These are phyloP conservation scores for Mycena galericulata DNA, from an alignment of 768 basidiomycete species.

Conservation along the genomic window DNA sequence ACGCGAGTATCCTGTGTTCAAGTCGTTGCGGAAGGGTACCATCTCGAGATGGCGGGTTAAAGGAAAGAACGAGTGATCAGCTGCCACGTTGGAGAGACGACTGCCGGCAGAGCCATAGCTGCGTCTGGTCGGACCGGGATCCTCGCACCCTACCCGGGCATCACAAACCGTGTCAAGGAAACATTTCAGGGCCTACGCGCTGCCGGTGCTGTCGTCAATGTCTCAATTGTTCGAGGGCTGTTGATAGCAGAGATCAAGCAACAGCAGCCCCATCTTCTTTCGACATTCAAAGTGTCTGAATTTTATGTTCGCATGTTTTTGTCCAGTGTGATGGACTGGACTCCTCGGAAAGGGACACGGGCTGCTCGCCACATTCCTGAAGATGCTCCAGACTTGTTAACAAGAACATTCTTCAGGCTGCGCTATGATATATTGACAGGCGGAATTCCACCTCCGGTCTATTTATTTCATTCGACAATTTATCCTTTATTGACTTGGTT, in stretches of 20 bases:
- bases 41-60: conserved; percentile 14
- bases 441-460: conserved; percentile 1
- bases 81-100: neutral
- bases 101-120: neutral
- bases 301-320: conserved; percentile 16
- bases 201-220: conserved; percentile 12
- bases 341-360: conserved; percentile 10
- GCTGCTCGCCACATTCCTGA: conserved; percentile 23
- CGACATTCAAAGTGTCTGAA: conserved; percentile 22
- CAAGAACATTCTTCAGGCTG: conserved; percentile 7
- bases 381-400: conserved; percentile 10
- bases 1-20: neutral
- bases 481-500: neutral
- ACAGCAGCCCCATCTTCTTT: conserved; percentile 7
- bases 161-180: conserved; percentile 17
- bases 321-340: conserved; percentile 23
- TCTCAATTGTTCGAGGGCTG: conserved; percentile 13
- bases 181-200: conserved; percentile 19
- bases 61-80: conserved; percentile 9
- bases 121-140: conserved; percentile 13
- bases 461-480: neutral
- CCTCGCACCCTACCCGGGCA: conserved; percentile 19
- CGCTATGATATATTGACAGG: conserved; percentile 1
- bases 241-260: conserved; percentile 14
- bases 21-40: neutral